phyloP scores from a whole-genome alignment of 1,284 basidiomycete genomes.

The Ganoderma leucocontextum region DNA sequence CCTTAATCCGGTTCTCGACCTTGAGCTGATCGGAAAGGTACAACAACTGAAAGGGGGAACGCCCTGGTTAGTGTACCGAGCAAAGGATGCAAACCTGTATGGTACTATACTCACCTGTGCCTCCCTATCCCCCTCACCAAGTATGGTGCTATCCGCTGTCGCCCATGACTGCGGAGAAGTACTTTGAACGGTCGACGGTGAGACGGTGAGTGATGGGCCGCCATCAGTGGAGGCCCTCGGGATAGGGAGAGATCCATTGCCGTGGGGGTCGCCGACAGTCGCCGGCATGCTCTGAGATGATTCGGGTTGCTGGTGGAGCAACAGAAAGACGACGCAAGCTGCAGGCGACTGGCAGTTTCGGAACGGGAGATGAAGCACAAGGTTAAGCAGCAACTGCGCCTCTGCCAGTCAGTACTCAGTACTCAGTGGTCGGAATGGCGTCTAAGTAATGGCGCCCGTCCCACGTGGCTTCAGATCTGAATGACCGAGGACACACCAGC shows the following conservation, averaged over 20 bases:
- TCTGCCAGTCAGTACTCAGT: too few species aligned
- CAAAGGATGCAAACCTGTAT: too few species aligned
- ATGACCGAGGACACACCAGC: too few species aligned
- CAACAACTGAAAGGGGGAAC: slow-evolving; percentile 58
- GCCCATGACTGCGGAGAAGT: slow-evolving; percentile 14
- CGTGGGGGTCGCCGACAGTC: slow-evolving; percentile 15
- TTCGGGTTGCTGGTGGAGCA: background rate
- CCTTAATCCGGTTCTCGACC: slow-evolving; percentile 80
- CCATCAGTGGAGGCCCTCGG: slow-evolving; percentile 25
- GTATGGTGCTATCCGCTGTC: slow-evolving; percentile 17
- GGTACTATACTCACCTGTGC: slow-evolving; percentile 18
- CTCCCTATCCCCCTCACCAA: slow-evolving; percentile 19
- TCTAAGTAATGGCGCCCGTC: too few species aligned
- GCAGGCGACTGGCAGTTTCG: background rate
- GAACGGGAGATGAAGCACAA: background rate
- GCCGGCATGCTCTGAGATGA: slow-evolving; percentile 19
- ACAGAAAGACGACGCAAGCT: background rate
- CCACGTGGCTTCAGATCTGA: too few species aligned
- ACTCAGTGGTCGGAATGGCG: too few species aligned
- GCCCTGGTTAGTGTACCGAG: slow-evolving; percentile 11
- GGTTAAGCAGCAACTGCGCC: background rate
- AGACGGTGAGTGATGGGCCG: slow-evolving; percentile 19
- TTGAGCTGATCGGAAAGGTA: slow-evolving; percentile 72
- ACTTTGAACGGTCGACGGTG: slow-evolving; percentile 21
- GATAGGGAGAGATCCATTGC: slow-evolving; percentile 23